Conservation (phyloP, 2,329 filamentous ascomycete species). For the Trichoderma harzianum region DNA sequence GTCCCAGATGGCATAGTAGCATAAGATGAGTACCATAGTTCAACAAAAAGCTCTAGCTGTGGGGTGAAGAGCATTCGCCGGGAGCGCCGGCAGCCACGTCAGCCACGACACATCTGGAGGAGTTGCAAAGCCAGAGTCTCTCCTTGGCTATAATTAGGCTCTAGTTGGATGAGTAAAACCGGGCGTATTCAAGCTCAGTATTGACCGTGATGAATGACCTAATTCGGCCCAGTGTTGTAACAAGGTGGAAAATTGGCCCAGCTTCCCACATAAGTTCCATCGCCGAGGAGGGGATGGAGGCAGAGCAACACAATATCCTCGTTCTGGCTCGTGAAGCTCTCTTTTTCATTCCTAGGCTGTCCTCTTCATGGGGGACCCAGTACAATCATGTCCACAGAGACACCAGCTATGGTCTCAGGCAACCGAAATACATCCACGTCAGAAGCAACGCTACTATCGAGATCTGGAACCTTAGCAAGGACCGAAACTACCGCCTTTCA, state of each 20-base stretch:
- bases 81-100: not conserved
- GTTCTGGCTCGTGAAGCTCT: not conserved
- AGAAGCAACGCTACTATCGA: not conserved
- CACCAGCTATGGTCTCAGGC: not conserved
- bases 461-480: not conserved
- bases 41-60: not conserved
- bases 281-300: not conserved
- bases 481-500: not conserved
- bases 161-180: not conserved
- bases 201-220: not conserved
- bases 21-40: not conserved
- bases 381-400: not conserved
- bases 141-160: not conserved
- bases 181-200: not conserved
- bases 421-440: not conserved
- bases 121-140: not conserved
- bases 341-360: not conserved
- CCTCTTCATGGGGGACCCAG: not conserved
- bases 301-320: not conserved
- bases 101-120: not conserved
- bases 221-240: not conserved
- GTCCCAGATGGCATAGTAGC: not conserved
- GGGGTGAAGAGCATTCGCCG: not conserved
- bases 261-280: not conserved
- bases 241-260: not conserved